phyloP scores from a whole-genome alignment of 2,329 filamentous ascomycete species.

The Trichoderma hamatum region DNA sequence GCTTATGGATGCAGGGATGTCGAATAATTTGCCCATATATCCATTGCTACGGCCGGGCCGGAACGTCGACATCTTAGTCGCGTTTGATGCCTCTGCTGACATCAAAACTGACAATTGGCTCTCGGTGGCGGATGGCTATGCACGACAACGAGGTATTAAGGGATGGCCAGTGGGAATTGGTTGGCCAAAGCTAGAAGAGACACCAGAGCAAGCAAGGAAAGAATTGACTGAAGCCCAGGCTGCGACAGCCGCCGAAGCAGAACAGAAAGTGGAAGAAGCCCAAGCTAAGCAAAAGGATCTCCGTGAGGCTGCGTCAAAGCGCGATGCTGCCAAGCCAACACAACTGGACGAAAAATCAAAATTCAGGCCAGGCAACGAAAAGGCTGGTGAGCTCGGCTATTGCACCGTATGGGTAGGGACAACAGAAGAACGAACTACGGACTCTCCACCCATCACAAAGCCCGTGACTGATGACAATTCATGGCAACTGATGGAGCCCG shows the following conservation, averaged over 20 bases:
- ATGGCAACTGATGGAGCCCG: slow-evolving; percentile 68
- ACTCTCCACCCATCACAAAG: slow-evolving; percentile 55
- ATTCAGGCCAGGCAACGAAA: slow-evolving; percentile 48
- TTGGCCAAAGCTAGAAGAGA: slow-evolving; percentile 72
- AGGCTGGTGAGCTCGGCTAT: slow-evolving; percentile 72
- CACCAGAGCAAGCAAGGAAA: slow-evolving; percentile 60
- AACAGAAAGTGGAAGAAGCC: slow-evolving; percentile 65
- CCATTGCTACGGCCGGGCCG: slow-evolving; percentile 86
- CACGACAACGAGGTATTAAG: slow-evolving; percentile 83
- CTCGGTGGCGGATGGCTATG: slow-evolving; percentile 90
- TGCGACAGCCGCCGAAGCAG: slow-evolving; percentile 60
- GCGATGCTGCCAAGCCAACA: slow-evolving; percentile 33
- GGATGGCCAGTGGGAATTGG: slow-evolving; percentile 96
- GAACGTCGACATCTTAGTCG: slow-evolving; percentile 85
- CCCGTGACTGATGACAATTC: slow-evolving; percentile 64
- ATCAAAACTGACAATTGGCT: slow-evolving; percentile 96
- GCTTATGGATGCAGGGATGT: slow-evolving; percentile 98
- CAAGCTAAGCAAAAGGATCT: slow-evolving; percentile 48
- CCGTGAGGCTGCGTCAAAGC: slow-evolving; percentile 34
- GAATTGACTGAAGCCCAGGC: slow-evolving; percentile 70
- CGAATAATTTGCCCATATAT: slow-evolving; percentile 95
- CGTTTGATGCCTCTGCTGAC: slow-evolving; percentile 93
- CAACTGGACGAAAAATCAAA: slow-evolving; percentile 38
- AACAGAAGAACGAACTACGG: slow-evolving; percentile 68
- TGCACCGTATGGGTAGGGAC: slow-evolving; percentile 96